Percentiles rank a stretch among this genome's conserved stretches.
Conservation (phyloP, 2,329 filamentous ascomycete species). For the Aureobasidium mangrovei region DNA sequence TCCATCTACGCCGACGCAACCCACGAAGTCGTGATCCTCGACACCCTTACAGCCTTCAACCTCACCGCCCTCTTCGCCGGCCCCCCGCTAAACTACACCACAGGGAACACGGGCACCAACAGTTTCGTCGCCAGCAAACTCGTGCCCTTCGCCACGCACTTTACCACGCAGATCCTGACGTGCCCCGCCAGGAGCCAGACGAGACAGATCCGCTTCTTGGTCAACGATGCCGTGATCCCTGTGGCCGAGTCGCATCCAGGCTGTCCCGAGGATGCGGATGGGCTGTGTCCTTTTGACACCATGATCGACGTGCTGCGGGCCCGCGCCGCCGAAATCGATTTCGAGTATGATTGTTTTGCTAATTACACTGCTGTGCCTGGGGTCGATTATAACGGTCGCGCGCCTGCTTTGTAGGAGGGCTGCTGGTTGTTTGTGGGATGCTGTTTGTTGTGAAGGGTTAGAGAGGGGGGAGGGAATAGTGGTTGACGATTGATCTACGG, state of each 20-base stretch:
- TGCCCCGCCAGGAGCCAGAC: conserved; percentile 7
- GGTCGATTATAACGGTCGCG: conserved; percentile 8
- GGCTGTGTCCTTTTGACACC: conserved; percentile 10
- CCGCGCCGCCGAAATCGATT: conserved; percentile 5
- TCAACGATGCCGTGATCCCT: conserved; percentile 8
- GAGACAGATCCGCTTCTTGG: conserved; percentile 10
- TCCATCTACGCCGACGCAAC: conserved; percentile 12
- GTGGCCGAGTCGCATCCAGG: conserved; percentile 2
- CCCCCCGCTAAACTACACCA: neutral
- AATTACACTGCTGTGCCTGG: conserved; percentile 8
- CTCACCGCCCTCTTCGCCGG: conserved; percentile 8
- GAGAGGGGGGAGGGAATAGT: too few species aligned
- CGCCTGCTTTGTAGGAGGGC: neutral
- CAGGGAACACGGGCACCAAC: conserved; percentile 2
- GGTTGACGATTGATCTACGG: too few species aligned
- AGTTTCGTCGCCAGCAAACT: conserved; percentile 8
- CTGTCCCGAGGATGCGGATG: conserved; percentile 8
- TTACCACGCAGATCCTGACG: conserved; percentile 10
- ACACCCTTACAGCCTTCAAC: conserved; percentile 10
- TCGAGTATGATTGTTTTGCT: conserved; percentile 4
- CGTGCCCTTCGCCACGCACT: conserved; percentile 13
- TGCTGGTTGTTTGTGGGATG: too few species aligned
- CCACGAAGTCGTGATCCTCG: conserved; percentile 9
- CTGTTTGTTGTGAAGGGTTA: too few species aligned
- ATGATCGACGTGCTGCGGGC: neutral